Evolutionary conservation across 2,329 filamentous ascomycete genomes (phyloP), one percentile per base, ranked within the genome.

Genomic region (Fusarium fracticaudum): DNA sequence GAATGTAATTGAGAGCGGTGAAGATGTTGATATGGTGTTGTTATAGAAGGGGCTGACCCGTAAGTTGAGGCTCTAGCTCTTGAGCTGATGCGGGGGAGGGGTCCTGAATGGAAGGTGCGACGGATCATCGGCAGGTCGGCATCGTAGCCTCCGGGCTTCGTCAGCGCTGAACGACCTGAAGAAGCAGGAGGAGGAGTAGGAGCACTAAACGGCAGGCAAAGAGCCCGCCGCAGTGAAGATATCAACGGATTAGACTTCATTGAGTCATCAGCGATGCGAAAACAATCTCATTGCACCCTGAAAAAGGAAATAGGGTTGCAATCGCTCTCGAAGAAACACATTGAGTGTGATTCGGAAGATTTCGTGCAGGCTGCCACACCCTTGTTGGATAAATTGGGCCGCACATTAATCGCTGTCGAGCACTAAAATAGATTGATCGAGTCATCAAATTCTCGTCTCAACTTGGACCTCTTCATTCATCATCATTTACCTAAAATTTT

Each of bases 81-180:
- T 20, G 53, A 63, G 72, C 65, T 69, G 72, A 72, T 73, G 76
- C 61, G 76, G 76, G 76, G 76, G 76, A 77, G 76, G 76, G 76
- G 76, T 66, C 72, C 29, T 53, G 64, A 76, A 59, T 77, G 75
- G 54, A 77, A 74, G 67, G 64, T 45, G 63, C 63, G 73, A 63
- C 50, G 59, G 76, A 76, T 71, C 68, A 74, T 76, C 73, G 72
- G 74, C 63, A 68, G 65, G 57, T 71, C 73, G 65, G 72, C 64
- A 45, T 65, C 51, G 57, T 33, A 47, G 20, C n/a, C 35, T 67
- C 73, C 72, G 69, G 72, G 64, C 18, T 31, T 41, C n/a, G 43
- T 43, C 50, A 50, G 54, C 24, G 24, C 35, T 26, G 38, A 45
- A 11, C 5, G 22, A 24, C 29, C 48, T 35, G 48, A 1, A 26